These are phyloP conservation scores for Ambrosiella xylebori DNA, from an alignment of 2,329 filamentous ascomycete species.

Conservation along the genomic window DNA sequence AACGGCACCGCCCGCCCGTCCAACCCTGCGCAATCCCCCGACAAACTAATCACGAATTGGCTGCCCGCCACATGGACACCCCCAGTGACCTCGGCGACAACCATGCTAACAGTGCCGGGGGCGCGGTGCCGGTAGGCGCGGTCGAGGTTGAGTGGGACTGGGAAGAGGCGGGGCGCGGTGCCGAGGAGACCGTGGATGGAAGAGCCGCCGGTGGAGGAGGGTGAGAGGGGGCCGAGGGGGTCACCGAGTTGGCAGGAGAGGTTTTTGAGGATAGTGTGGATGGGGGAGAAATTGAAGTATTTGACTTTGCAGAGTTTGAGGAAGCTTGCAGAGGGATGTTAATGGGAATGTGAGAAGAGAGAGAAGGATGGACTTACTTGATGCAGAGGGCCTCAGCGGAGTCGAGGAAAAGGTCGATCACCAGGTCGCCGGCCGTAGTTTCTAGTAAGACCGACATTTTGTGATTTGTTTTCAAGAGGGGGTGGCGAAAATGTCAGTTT, in stretches of 20 bases:
- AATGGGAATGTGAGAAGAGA: not conserved
- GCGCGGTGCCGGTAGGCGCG: constrained; percentile 78
- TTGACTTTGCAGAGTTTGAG: constrained; percentile 97
- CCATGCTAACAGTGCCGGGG: constrained; percentile 91
- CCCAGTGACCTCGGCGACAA: constrained; percentile 67
- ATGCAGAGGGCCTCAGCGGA: constrained; percentile 84
- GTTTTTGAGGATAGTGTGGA: constrained; percentile 82
- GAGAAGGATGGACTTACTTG: constrained; percentile 49
- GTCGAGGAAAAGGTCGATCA: constrained; percentile 80
- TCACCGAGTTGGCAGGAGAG: constrained; percentile 96
- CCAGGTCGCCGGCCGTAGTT: constrained; percentile 83
- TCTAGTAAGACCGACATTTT: constrained; percentile 85
- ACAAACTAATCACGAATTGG: constrained; percentile 86
- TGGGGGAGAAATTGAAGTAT: constrained; percentile 94
- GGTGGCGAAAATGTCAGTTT: not conserved
- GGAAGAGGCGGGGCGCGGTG: constrained; percentile 52
- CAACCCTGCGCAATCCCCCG: constrained; percentile 74
- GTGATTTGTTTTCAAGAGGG: not conserved
- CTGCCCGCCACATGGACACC: constrained; percentile 59
- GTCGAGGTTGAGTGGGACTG: constrained; percentile 69
- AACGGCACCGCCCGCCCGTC: constrained; percentile 93
- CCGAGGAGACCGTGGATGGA: constrained; percentile 81
- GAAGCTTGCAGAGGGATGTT: constrained; percentile 41
- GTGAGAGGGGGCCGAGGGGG: constrained; percentile 69
- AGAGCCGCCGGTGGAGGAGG: constrained; percentile 76